A percentile compares a stretch with the other conserved stretches of the same genome.
Conservation (phyloP, 2,329 filamentous ascomycete genomes). For the Thelonectria rubi region DNA sequence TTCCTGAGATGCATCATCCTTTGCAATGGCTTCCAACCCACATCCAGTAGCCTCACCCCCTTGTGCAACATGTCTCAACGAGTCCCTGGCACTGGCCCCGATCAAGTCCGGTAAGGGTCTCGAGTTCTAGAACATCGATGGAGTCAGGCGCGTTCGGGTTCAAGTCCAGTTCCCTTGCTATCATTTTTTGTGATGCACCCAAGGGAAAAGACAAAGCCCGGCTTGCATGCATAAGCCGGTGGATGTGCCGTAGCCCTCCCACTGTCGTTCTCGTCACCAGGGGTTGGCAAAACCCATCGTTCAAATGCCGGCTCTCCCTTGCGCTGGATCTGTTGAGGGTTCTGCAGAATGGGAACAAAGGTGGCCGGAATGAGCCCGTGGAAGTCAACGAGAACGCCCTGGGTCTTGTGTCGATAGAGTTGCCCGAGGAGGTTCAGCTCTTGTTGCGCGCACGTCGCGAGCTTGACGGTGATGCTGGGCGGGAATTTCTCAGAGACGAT, state of each 20-base stretch:
- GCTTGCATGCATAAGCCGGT: conserved; percentile 60
- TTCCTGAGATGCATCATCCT: neutral
- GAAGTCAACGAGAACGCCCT: conserved; percentile 22
- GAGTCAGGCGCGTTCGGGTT: conserved; percentile 2
- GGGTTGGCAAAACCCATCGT: conserved; percentile 23
- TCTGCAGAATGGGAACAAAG: conserved; percentile 23
- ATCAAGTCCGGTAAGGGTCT: conserved; percentile 58
- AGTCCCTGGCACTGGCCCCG: conserved; percentile 60
- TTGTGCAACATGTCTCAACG: too few relatives aligned
- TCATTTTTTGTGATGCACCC: conserved; percentile 41
- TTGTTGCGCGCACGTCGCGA: neutral
- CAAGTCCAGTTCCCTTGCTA: neutral
- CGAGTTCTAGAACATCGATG: conserved; percentile 9
- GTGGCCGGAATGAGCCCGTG: conserved; percentile 25
- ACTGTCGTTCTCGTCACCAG: neutral
- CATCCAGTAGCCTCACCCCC: too few relatives aligned
- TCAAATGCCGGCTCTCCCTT: conserved; percentile 15
- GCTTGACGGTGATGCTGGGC: conserved; percentile 3
- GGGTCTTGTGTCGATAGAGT: neutral
- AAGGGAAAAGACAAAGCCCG: conserved; percentile 61
- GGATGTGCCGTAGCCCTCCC: conserved; percentile 34
- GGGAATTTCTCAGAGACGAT: neutral
- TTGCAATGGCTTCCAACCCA: too few relatives aligned
- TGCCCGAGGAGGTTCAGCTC: neutral
- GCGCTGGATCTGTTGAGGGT: conserved; percentile 15